Evolutionary conservation across 2,329 filamentous ascomycete genomes (phyloP), one percentile per base, ranked within the genome.

Genomic region (Sporothrix globosa): DNA sequence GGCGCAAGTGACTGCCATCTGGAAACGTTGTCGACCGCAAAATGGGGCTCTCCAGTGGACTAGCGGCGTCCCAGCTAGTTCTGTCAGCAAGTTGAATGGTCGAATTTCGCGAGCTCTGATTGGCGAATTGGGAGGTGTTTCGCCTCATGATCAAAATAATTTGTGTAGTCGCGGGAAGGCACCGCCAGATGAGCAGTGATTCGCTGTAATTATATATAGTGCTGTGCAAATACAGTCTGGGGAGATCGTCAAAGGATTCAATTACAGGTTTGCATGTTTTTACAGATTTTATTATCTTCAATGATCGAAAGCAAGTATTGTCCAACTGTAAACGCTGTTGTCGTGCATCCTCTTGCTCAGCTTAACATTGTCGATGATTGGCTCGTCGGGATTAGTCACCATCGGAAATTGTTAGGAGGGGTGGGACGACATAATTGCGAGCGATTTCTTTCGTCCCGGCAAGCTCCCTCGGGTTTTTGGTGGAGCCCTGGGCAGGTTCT

Each of bases 371-470:
- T 27, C 39, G 30, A 24, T 72, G 72, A 71, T 73, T 72, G 54
- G 63, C 13, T 21, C 1, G 2, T 14, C 11, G 7, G 0, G 69
- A 58, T 73, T 69, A 72, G 58, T 72, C 70, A 73, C 27, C 27
- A 19, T n/a, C 39, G 52, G 27, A 54, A 70, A 41, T 61, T 17
- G 52, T 60, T 65, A 54, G 13, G 53, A 56, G 30, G 39, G 70
- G 70, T 69, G 68, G 69, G 34, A 34, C 34, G 3, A 34, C 27
- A 34, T 73, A 73, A 73, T 73, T 71, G 50, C 72, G 72, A 73
- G 72, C 71, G 72, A 73, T 73, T 73, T 73, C 72, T 73, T 73
- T 73, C 72, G 72, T 70, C 72, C 71, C 66, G 63, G 48, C 61
- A 58, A 72, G 71, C 71, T 73, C 53, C 69, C 69, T 70, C 68